Percentiles rank a stretch among this genome's conserved stretches.
Evolutionary conservation across 306 rosid species (phyloP).

Genomic region (Sindora glabra): DNA sequence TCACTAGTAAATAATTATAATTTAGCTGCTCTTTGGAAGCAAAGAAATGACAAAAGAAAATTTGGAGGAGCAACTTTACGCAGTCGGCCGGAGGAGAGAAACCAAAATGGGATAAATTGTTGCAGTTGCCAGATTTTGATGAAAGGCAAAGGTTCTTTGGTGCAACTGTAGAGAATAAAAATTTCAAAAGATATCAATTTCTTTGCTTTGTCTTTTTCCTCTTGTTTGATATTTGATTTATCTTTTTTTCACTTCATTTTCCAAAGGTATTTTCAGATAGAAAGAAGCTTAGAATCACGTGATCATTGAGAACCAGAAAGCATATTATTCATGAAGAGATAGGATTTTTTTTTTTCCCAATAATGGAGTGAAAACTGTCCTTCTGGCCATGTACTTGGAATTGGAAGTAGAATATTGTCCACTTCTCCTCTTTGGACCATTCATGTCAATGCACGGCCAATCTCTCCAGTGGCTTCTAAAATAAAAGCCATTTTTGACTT

Average conservation of each 20-base stretch:
- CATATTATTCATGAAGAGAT: constrained; percentile 17
- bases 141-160: constrained; percentile 3
- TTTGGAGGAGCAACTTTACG: neutral
- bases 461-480: neutral
- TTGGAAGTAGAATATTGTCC: constrained; percentile 36
- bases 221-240: neutral
- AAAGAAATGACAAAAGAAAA: neutral
- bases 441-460: neutral
- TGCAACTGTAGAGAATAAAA: constrained; percentile 31
- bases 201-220: neutral
- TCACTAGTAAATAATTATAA: too few species aligned
- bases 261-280: neutral
- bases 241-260: neutral
- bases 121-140: neutral
- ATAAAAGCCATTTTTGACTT: neutral
- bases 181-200: neutral
- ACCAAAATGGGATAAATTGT: neutral
- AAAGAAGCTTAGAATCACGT: constrained; percentile 14
- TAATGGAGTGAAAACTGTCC: constrained; percentile 48
- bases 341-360: constrained; percentile 27
- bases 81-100: neutral
- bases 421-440: neutral
- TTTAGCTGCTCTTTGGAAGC: neutral
- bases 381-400: constrained; percentile 28
- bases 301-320: constrained; percentile 21